Evolutionary conservation across 192 early-diverging fungal genomes (phyloP).

Genomic region (Coemansia sp.): DNA sequence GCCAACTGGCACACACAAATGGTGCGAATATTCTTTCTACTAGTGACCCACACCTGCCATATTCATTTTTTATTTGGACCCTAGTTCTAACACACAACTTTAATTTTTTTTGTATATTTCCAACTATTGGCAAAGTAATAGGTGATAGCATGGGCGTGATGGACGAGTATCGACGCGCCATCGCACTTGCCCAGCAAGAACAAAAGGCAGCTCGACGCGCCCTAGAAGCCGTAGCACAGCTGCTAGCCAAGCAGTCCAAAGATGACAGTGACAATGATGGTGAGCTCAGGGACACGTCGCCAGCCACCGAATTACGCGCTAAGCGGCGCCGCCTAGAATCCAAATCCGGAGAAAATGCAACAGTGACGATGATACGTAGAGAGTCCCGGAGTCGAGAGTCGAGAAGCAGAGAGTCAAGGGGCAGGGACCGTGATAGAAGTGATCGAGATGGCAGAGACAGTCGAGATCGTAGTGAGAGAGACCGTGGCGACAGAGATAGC

Average conservation of each 20-base stretch:
- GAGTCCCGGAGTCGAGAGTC: slow-evolving; percentile 23
- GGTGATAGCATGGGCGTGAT: background rate
- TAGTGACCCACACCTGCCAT: background rate
- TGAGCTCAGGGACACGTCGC: slow-evolving; percentile 6
- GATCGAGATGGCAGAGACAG: background rate
- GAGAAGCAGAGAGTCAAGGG: background rate
- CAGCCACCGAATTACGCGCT: background rate
- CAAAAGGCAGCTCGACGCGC: slow-evolving; percentile 28
- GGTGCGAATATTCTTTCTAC: background rate
- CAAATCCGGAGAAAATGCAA: background rate
- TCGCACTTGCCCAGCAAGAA: slow-evolving; percentile 27
- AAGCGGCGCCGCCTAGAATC: slow-evolving; percentile 26
- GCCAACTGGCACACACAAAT: slow-evolving; percentile 8
- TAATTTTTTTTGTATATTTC: background rate
- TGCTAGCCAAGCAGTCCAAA: slow-evolving; percentile 20
- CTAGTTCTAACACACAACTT: background rate
- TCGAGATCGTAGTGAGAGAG: slow-evolving; percentile 5
- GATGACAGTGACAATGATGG: slow-evolving; percentile 4
- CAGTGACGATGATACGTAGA: slow-evolving; percentile 1
- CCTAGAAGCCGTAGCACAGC: slow-evolving; percentile 21
- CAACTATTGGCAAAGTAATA: background rate
- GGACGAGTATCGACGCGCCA: slow-evolving; percentile 13
- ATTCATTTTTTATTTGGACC: background rate
- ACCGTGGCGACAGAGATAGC: slow-evolving; percentile 13
- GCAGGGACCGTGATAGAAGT: slow-evolving; percentile 7